Conservation (phyloP, 1,139 yeast genomes). For the Hemisphaericaspora lyxosophila region DNA sequence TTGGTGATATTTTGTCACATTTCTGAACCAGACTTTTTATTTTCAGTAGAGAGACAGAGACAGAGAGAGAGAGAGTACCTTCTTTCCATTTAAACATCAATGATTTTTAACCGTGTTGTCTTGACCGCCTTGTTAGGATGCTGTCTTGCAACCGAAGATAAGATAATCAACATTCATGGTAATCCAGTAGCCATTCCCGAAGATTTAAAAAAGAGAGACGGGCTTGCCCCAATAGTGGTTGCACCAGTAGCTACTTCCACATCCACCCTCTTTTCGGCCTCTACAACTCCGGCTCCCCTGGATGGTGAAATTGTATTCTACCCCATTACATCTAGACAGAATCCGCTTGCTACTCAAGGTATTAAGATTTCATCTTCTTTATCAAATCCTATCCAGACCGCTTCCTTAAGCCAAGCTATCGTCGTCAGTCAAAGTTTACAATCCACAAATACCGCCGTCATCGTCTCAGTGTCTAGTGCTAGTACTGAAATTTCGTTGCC, state of each 20-base stretch:
- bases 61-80: no score
- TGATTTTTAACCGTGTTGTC: neutral
- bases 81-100: no score
- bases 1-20: no score
- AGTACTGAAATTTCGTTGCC: slow-evolving; percentile 4
- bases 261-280: slow-evolving; percentile 3
- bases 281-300: neutral
- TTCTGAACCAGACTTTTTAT: no score
- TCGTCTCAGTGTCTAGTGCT: slow-evolving; percentile 5
- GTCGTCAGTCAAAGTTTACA: slow-evolving; percentile 6
- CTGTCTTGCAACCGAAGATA: neutral
- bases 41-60: no score
- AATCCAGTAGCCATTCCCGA: slow-evolving; percentile 1
- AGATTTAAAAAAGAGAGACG: slow-evolving; percentile 1
- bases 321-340: slow-evolving; percentile 6
- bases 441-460: neutral
- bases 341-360: slow-evolving; percentile 8
- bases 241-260: slow-evolving; percentile 2
- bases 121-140: neutral
- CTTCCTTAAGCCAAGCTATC: slow-evolving; percentile 6
- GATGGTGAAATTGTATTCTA: slow-evolving; percentile 2
- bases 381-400: slow-evolving; percentile 4
- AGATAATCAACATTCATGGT: slow-evolving; percentile 4
- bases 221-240: slow-evolving; percentile 1
- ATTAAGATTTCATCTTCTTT: slow-evolving; percentile 3